Evolutionary conservation across 2,329 filamentous ascomycete genomes (phyloP).

Genomic region (Bipolaris gigantea): DNA sequence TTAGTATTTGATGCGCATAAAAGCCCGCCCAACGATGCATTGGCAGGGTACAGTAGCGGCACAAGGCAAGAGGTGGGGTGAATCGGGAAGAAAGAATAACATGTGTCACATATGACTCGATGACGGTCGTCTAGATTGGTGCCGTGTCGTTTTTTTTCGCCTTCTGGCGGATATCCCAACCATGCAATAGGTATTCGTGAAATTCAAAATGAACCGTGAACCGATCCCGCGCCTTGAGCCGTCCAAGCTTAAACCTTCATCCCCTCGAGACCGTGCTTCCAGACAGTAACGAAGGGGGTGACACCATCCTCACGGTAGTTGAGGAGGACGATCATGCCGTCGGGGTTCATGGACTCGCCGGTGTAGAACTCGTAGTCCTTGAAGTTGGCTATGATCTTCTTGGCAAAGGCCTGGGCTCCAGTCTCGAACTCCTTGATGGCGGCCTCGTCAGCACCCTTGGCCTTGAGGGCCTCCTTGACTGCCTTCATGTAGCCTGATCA

Average conservation of each 20-base stretch:
- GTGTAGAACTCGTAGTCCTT: constrained; percentile 96
- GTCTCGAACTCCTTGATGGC: constrained; percentile 78
- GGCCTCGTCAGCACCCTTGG: constrained; percentile 62
- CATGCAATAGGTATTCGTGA: constrained; percentile 45
- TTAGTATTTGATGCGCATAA: neutral
- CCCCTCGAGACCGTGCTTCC: constrained; percentile 90
- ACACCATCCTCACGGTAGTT: constrained; percentile 97
- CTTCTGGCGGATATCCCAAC: constrained; percentile 40
- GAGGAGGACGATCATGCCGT: constrained; percentile 92
- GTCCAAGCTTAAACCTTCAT: constrained; percentile 76
- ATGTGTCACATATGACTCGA: constrained; percentile 18
- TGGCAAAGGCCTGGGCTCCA: constrained; percentile 72
- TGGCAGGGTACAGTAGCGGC: neutral
- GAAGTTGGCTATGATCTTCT: constrained; percentile 83
- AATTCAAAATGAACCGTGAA: constrained; percentile 35
- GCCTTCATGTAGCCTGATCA: constrained; percentile 83
- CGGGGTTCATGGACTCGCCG: constrained; percentile 88
- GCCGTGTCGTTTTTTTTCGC: constrained; percentile 40
- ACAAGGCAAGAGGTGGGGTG: neutral
- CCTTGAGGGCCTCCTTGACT: constrained; percentile 74
- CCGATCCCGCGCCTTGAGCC: constrained; percentile 20
- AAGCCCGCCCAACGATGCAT: neutral
- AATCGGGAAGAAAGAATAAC: constrained; percentile 3
- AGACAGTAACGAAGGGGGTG: constrained; percentile 86
- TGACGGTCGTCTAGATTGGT: constrained; percentile 36